Conservation (phyloP, 352 stramenopile genomes). For the Pythium phragmitis region DNA sequence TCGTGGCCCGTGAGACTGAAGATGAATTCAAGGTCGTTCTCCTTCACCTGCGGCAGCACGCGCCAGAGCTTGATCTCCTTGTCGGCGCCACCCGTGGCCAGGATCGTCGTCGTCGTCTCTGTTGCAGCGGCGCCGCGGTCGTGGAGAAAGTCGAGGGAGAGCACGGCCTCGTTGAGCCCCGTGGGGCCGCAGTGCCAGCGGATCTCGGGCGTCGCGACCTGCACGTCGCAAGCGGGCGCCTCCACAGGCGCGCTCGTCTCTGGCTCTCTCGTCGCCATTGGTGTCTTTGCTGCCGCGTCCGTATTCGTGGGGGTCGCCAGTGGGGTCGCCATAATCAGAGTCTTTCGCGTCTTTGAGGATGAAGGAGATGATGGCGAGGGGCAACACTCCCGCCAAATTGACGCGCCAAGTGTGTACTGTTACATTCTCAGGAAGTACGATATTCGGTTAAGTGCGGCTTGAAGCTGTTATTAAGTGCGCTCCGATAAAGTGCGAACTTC, state of each 20-base stretch:
- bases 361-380: neutral
- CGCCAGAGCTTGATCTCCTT: slow-evolving; percentile 90
- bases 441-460: neutral
- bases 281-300: neutral
- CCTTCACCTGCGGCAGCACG: slow-evolving; percentile 36
- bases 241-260: neutral
- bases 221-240: slow-evolving; percentile 26
- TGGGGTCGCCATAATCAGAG: slow-evolving; percentile 2
- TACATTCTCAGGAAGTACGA: neutral
- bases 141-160: slow-evolving; percentile 81
- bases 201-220: slow-evolving; percentile 79
- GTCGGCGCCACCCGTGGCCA: slow-evolving; percentile 83
- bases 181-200: slow-evolving; percentile 85
- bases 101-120: slow-evolving; percentile 26
- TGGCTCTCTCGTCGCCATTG: neutral
- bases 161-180: slow-evolving; percentile 84
- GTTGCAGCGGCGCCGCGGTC: slow-evolving; percentile 1
- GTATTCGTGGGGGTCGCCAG: neutral
- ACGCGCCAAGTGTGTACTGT: slow-evolving; percentile 3
- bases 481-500: neutral
- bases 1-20: slow-evolving; percentile 88
- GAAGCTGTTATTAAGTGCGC: neutral
- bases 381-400: slow-evolving; percentile 23
- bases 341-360: slow-evolving; percentile 4
- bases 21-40: slow-evolving; percentile 65